These are phyloP conservation scores for Pseudogymnoascus sp. DNA, from an alignment of 2,329 filamentous ascomycete species.

Conservation along the genomic window DNA sequence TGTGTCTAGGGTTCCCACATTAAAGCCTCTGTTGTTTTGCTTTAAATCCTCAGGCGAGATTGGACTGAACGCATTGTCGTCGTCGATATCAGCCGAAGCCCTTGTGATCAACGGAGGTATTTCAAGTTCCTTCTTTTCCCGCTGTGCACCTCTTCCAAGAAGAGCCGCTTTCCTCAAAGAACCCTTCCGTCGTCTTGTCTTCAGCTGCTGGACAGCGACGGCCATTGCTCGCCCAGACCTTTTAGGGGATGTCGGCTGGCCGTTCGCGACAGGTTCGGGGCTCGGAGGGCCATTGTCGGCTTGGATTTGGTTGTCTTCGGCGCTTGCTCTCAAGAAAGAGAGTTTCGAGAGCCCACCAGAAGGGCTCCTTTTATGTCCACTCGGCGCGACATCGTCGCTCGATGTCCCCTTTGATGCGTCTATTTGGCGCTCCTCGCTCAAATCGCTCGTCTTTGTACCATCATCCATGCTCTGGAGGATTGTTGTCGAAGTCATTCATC, in stretches of 20 bases:
- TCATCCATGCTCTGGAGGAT: slow-evolving; percentile 10
- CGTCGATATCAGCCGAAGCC: slow-evolving; percentile 24
- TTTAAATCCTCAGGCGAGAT: slow-evolving; percentile 21
- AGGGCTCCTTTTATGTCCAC: slow-evolving; percentile 24
- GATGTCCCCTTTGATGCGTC: background rate
- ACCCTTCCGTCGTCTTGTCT: slow-evolving; percentile 64
- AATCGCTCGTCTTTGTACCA: slow-evolving; percentile 4
- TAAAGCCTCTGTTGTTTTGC: slow-evolving; percentile 26
- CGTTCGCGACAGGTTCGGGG: slow-evolving; percentile 25
- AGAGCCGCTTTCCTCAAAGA: slow-evolving; percentile 83
- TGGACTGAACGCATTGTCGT: slow-evolving; percentile 15
- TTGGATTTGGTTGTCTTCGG: slow-evolving; percentile 29
- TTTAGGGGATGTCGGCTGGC: slow-evolving; percentile 22
- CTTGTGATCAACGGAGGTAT: slow-evolving; percentile 21
- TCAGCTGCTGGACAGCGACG: slow-evolving; percentile 35
- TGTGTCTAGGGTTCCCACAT: slow-evolving; percentile 40
- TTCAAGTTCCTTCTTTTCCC: slow-evolving; percentile 47
- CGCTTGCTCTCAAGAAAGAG: slow-evolving; percentile 52
- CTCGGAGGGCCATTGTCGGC: slow-evolving; percentile 18
- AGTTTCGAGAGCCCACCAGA: slow-evolving; percentile 56
- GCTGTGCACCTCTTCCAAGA: slow-evolving; percentile 62
- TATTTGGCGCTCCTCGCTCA: slow-evolving; percentile 8
- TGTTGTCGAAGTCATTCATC: slow-evolving; percentile 6
- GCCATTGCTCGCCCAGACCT: slow-evolving; percentile 26
- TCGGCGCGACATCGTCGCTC: background rate